phyloP scores from a whole-genome alignment of 768 basidiomycete species.

The Tephrocybe sp. region DNA sequence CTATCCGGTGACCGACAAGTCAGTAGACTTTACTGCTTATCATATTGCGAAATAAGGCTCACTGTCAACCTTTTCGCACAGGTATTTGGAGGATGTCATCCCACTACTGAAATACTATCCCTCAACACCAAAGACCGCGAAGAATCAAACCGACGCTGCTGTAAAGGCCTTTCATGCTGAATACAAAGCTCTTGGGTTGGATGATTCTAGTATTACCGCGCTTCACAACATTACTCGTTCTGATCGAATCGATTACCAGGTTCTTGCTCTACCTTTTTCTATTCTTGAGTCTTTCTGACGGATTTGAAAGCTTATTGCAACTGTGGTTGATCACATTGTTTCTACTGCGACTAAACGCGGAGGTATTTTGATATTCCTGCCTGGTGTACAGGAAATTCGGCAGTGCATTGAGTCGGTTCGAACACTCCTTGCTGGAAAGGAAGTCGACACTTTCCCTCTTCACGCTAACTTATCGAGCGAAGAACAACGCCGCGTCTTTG shows the following conservation, averaged over 20 bases:
- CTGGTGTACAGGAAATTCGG: conserved; percentile 88
- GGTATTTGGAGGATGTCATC: conserved; percentile 83
- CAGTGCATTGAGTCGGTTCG: conserved; percentile 69
- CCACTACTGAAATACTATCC: conserved; percentile 57
- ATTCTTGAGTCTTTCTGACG: conserved; percentile 4
- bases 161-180: conserved; percentile 46
- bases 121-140: conserved; percentile 25
- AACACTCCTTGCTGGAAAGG: conserved; percentile 27
- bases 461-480: conserved; percentile 87
- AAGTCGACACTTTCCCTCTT: conserved; percentile 67
- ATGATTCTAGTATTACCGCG: conserved; percentile 46
- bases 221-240: conserved; percentile 62
- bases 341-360: conserved; percentile 45
- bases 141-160: conserved; percentile 45
- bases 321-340: conserved; percentile 64
- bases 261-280: conserved; percentile 23
- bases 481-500: conserved; percentile 82
- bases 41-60: not conserved
- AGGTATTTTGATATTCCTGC: conserved; percentile 84
- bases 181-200: conserved; percentile 53
- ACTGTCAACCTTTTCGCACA: conserved; percentile 24
- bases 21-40: conserved; percentile 19
- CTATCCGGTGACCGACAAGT: conserved; percentile 77
- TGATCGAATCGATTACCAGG: conserved; percentile 74
- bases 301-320: conserved; percentile 56